These are phyloP conservation scores for Boechera stricta DNA, from an alignment of 345 rosid species.

Conservation along the genomic window DNA sequence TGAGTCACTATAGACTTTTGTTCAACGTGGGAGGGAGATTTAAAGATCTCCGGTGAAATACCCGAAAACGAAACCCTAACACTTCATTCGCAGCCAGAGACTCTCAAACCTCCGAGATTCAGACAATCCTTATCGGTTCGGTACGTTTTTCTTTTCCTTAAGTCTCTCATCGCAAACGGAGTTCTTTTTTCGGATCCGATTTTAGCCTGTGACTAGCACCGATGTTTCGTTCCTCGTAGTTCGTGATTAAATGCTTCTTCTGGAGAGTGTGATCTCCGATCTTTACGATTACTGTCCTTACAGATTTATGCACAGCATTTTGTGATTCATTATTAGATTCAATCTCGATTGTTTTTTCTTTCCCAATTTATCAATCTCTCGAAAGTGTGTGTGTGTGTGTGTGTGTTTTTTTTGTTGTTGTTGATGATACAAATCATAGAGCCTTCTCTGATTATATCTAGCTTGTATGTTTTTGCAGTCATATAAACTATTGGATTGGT, in stretches of 20 bases:
- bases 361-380: neutral
- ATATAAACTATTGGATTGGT: slow-evolving; percentile 6
- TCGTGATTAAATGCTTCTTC: neutral
- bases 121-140: neutral
- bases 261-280: slow-evolving; percentile 19
- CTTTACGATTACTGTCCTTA: neutral
- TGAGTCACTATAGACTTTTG: neutral
- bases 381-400: neutral
- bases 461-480: slow-evolving; percentile 19
- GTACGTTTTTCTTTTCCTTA: slow-evolving; percentile 2
- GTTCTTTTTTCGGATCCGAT: neutral
- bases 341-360: neutral
- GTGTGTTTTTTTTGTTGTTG: neutral
- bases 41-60: no score
- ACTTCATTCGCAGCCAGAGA: no score
- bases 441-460: neutral
- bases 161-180: neutral
- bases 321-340: neutral
- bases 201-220: neutral
- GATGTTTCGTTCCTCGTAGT: neutral
- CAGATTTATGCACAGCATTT: neutral
- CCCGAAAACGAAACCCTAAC: no score
- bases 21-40: no score
- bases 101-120: neutral
- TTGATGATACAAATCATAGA: neutral